A percentile compares a stretch with the other conserved stretches of the same genome.
Evolutionary conservation across 345 rosid species (phyloP).

Genomic region (Orychophragmus violaceus): DNA sequence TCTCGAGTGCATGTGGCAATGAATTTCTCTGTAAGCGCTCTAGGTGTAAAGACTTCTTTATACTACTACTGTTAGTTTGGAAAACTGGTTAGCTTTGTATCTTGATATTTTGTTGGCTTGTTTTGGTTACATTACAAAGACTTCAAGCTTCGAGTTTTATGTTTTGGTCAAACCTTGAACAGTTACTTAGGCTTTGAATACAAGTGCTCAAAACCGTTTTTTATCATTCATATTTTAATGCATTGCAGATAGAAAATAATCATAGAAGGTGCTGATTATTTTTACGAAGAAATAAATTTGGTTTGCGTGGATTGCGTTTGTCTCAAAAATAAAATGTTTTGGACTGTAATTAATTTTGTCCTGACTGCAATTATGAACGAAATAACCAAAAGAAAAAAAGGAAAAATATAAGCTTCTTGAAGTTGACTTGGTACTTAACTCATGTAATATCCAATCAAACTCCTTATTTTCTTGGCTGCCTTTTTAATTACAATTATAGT

Average conservation of each 20-base stretch:
- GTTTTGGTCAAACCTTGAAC: neutral
- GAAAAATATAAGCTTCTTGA: neutral
- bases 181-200: too few species aligned
- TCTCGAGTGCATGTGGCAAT: conserved; percentile 24
- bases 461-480: neutral
- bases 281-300: too few species aligned
- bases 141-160: neutral
- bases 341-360: too few species aligned
- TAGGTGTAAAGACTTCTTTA: conserved; percentile 33
- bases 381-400: too few species aligned
- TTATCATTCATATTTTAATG: too few species aligned
- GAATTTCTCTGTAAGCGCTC: conserved; percentile 21
- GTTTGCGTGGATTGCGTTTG: too few species aligned
- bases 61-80: neutral
- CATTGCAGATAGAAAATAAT: too few species aligned
- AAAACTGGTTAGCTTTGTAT: conserved; percentile 14
- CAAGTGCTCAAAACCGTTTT: too few species aligned
- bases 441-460: neutral
- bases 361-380: too few species aligned
- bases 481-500: neutral
- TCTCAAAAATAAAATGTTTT: too few species aligned
- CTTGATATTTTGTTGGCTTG: neutral
- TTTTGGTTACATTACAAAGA: neutral
- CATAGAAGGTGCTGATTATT: too few species aligned
- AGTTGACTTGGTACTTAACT: conserved; percentile 16